Conservation (phyloP, 202 grass and related monocot species). For the Brachypodium distachyon region DNA sequence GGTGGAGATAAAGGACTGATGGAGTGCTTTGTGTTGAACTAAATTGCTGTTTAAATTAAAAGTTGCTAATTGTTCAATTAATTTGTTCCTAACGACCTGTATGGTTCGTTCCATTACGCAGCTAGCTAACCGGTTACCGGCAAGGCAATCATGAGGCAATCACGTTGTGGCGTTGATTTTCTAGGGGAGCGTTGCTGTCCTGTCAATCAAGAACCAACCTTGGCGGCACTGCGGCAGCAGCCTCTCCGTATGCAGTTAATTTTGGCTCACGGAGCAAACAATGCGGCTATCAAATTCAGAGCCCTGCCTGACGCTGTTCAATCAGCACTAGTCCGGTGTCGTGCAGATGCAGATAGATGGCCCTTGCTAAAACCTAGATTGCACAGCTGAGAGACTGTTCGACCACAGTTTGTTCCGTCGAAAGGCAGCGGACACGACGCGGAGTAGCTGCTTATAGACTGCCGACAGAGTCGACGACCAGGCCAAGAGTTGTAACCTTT, state of each 20-base stretch:
- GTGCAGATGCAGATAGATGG: not conserved
- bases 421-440: not conserved
- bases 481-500: not conserved
- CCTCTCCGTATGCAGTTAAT: not conserved
- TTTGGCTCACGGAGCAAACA: conserved; percentile 1
- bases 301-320: not conserved
- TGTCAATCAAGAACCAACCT: conserved; percentile 10
- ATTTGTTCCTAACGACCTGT: not conserved
- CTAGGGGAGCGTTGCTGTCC: not conserved
- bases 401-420: not conserved
- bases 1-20: no score
- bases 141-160: not conserved
- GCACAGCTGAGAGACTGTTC: not conserved
- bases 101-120: not conserved
- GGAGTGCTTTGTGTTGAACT: no score
- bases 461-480: not conserved
- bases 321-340: not conserved
- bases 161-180: conserved; percentile 16
- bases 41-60: no score
- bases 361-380: conserved; percentile 10
- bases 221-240: not conserved
- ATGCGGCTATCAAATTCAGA: conserved; percentile 10
- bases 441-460: not conserved
- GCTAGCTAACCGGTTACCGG: not conserved
- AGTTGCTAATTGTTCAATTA: not conserved